phyloP scores from a whole-genome alignment of 2,329 filamentous ascomycete genomes.

The Colletotrichum sojae region DNA sequence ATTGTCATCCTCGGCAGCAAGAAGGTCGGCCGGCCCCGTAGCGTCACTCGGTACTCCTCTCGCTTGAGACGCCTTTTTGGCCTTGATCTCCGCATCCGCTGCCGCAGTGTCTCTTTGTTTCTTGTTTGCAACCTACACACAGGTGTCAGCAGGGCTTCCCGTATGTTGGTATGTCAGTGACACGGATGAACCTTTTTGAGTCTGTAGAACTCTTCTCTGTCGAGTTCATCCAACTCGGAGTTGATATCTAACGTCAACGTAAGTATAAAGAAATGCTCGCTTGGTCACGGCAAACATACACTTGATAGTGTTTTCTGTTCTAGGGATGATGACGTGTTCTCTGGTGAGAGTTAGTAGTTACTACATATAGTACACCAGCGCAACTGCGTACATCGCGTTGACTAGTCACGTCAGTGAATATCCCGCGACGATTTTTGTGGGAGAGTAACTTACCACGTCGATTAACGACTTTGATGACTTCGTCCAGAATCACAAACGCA shows the following conservation, averaged over 20 bases:
- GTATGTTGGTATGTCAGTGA: no score
- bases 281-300: constrained; percentile 64
- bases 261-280: constrained; percentile 3
- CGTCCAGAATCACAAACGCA: constrained; percentile 96
- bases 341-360: constrained; percentile 55
- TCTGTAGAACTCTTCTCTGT: constrained; percentile 97
- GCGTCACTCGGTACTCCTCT: constrained; percentile 56
- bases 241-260: constrained; percentile 82
- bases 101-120: constrained; percentile 83
- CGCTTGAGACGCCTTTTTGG: constrained; percentile 62
- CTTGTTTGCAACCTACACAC: constrained; percentile 77
- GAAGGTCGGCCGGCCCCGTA: constrained; percentile 71
- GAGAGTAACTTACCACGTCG: constrained; percentile 76
- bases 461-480: constrained; percentile 99
- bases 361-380: no score
- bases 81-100: constrained; percentile 81
- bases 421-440: constrained; percentile 17
- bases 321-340: constrained; percentile 95
- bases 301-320: constrained; percentile 99
- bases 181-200: constrained; percentile 79
- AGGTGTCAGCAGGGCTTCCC: not conserved
- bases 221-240: constrained; percentile 96
- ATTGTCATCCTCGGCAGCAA: constrained; percentile 83
- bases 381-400: constrained; percentile 83
- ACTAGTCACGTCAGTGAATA: constrained; percentile 64